These are phyloP conservation scores for Teunomyces cretensis DNA, from an alignment of 805 yeast genomes.

Conservation along the genomic window DNA sequence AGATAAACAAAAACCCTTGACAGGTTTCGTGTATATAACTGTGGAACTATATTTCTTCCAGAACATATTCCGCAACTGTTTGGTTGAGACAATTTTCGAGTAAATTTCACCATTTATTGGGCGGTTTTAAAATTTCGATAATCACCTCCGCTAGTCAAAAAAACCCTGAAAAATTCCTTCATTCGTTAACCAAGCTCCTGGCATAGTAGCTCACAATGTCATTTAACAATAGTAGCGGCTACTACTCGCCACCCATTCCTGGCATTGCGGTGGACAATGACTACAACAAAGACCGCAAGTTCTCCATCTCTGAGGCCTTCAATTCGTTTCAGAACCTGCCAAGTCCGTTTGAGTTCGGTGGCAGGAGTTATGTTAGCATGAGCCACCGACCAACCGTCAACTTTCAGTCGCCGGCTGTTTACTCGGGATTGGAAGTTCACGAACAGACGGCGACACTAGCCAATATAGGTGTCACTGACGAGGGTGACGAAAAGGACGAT, in stretches of 20 bases:
- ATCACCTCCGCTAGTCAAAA: too few relatives aligned
- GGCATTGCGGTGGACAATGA: not conserved
- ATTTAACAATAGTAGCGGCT: not conserved
- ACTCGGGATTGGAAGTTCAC: conserved; percentile 50
- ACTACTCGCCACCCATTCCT: conserved; percentile 1
- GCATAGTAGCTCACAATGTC: not conserved
- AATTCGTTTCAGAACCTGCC: conserved; percentile 13
- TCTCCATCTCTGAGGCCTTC: conserved; percentile 15
- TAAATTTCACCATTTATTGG: not conserved
- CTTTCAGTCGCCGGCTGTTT: conserved; percentile 43
- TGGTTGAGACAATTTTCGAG: not conserved
- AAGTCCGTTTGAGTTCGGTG: conserved; percentile 31
- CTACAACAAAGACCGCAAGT: conserved; percentile 6
- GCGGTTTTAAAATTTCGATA: too few relatives aligned
- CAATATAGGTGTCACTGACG: conserved; percentile 50
- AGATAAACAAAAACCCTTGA: too few relatives aligned
- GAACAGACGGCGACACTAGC: conserved; percentile 60
- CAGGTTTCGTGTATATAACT: not conserved
- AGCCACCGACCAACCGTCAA: conserved; percentile 26
- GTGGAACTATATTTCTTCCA: not conserved
- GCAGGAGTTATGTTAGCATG: conserved; percentile 40
- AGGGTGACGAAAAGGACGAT: conserved; percentile 8
- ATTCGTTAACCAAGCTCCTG: not conserved
- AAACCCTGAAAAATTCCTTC: not conserved
- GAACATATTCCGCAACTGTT: not conserved